Conservation (phyloP, 805 yeast genomes). For the Myxozyma neotropica region DNA sequence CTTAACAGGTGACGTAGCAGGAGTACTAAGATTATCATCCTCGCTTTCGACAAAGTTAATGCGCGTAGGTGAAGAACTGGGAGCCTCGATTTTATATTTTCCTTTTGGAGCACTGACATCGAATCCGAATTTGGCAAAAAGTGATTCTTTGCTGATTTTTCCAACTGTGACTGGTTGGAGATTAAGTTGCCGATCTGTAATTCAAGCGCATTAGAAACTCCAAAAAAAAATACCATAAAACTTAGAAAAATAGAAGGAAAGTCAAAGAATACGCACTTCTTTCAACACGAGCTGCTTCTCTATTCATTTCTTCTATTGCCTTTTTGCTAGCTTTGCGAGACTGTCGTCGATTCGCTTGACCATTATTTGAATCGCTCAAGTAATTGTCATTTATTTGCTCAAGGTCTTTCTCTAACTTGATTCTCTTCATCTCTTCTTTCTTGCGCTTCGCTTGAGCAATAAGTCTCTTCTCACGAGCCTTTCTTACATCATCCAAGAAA, state of each 20-base stretch:
- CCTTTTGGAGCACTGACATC: constrained; percentile 6
- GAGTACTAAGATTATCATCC: background rate
- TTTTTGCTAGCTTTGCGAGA: constrained; percentile 26
- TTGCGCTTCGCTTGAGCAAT: constrained; percentile 1
- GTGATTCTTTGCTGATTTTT: constrained; percentile 13
- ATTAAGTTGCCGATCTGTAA: constrained; percentile 26
- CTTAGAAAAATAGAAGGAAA: background rate
- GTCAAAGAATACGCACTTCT: constrained; percentile 13
- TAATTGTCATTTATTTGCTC: background rate
- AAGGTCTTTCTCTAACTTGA: constrained; percentile 9
- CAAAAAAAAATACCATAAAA: background rate
- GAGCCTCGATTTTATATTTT: background rate
- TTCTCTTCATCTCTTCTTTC: constrained; percentile 2
- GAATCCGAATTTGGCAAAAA: constrained; percentile 25
- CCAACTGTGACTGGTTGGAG: constrained; percentile 20
- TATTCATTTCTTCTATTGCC: constrained; percentile 31
- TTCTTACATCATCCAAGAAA: constrained; percentile 2
- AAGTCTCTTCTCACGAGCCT: constrained; percentile 8
- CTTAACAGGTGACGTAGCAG: constrained; percentile 13
- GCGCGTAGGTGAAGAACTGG: constrained; percentile 1
- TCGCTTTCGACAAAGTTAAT: background rate
- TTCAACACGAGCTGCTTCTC: constrained; percentile 29
- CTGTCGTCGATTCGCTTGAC: background rate
- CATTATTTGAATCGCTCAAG: background rate
- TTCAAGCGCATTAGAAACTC: too few species aligned